phyloP scores from a whole-genome alignment of 2,329 filamentous ascomycete genomes.

The Trichoderma guizhouense region DNA sequence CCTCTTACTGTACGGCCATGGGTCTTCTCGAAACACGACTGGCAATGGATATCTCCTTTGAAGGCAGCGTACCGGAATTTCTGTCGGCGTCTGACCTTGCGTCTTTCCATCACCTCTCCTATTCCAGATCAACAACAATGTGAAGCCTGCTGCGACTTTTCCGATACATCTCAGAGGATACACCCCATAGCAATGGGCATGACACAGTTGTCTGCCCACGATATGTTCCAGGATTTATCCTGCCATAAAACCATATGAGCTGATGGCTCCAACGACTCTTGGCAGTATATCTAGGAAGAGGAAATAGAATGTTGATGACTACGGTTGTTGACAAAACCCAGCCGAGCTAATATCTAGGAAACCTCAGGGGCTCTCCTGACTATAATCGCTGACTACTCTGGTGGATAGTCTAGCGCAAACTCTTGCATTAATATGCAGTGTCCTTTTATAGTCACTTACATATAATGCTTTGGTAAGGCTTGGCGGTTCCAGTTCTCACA shows the following conservation, averaged over 20 bases:
- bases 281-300: not conserved
- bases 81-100: not conserved
- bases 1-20: not conserved
- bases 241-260: not conserved
- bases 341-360: not conserved
- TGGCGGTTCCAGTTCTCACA: not conserved
- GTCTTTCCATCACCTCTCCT: not conserved
- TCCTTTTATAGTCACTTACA: not conserved
- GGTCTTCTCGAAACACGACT: not conserved
- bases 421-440: not conserved
- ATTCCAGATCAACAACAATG: not conserved
- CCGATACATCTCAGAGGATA: too few relatives aligned
- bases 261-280: not conserved
- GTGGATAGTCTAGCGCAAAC: not conserved
- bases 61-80: not conserved
- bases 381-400: not conserved
- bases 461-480: not conserved
- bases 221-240: not conserved
- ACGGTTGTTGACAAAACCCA: not conserved
- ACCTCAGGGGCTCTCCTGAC: not conserved
- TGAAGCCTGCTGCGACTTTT: not conserved
- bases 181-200: not conserved
- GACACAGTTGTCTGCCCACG: not conserved
- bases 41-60: not conserved
- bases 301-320: not conserved